Conservation (phyloP, 495 filamentous ascomycete genomes). For the Talaromyces adpressus region DNA sequence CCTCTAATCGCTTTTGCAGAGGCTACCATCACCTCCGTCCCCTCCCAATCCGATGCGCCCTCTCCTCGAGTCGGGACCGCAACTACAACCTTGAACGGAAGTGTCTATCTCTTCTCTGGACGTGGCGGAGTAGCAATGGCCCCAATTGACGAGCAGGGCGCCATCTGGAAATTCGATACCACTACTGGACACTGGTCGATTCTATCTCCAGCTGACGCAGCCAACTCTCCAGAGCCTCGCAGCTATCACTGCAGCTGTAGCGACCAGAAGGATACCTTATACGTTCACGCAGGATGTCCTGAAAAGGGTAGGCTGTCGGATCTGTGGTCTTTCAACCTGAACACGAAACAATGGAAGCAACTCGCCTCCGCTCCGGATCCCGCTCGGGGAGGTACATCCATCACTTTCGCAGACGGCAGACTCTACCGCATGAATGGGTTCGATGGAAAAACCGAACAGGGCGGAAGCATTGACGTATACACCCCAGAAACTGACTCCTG, state of each 20-base stretch:
- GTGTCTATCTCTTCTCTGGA: conserved; percentile 50
- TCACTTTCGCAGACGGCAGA: conserved; percentile 47
- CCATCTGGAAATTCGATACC: conserved; percentile 39
- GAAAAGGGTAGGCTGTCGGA: conserved; percentile 52
- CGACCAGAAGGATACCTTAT: conserved; percentile 48
- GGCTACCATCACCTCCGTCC: conserved; percentile 3
- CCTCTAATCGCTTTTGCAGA: background rate
- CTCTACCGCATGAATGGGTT: conserved; percentile 72
- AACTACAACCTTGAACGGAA: conserved; percentile 29
- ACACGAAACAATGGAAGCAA: conserved; percentile 50
- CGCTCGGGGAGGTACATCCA: conserved; percentile 53
- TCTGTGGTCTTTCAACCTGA: conserved; percentile 66
- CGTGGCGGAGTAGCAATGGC: conserved; percentile 47
- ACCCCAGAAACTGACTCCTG: conserved; percentile 27
- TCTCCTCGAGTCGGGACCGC: conserved; percentile 45
- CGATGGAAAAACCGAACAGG: conserved; percentile 56
- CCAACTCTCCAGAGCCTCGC: conserved; percentile 29
- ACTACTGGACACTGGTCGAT: background rate
- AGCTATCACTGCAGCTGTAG: conserved; percentile 41
- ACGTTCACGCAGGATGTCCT: conserved; percentile 66
- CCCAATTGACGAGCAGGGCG: conserved; percentile 46
- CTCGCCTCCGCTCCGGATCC: conserved; percentile 54
- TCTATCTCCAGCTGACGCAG: conserved; percentile 1
- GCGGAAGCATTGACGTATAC: conserved; percentile 57
- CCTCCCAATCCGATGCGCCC: conserved; percentile 19